A percentile compares a stretch with the other conserved stretches of the same genome.
Conservation (phyloP, 2,329 filamentous ascomycete species). For the Sclerotinia glacialis region DNA sequence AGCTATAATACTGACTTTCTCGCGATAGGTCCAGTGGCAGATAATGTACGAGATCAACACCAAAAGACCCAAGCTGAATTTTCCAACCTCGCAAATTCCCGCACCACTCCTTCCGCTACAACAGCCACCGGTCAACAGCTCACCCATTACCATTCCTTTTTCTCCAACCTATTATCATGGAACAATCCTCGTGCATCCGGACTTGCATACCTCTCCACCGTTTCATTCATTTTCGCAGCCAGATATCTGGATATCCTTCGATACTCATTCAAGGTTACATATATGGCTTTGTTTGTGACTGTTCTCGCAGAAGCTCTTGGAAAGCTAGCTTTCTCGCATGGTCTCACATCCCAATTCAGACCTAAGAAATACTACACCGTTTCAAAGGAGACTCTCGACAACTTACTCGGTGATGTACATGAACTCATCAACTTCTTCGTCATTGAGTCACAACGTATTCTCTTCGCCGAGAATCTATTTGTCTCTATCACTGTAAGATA, state of each 20-base stretch:
- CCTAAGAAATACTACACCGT: constrained; percentile 67
- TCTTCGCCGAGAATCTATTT: constrained; percentile 65
- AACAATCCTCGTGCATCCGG: constrained; percentile 64
- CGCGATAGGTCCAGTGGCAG: constrained; percentile 54
- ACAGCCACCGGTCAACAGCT: constrained; percentile 61
- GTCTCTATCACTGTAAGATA: constrained; percentile 57
- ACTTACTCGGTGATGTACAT: constrained; percentile 60
- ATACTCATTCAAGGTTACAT: constrained; percentile 64
- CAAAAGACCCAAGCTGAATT: constrained; percentile 56
- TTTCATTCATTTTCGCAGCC: constrained; percentile 59
- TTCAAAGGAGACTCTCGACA: constrained; percentile 59
- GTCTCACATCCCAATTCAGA: constrained; percentile 63
- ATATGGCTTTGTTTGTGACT: constrained; percentile 59
- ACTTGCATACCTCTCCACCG: constrained; percentile 59
- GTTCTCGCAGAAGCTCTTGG: constrained; percentile 60
- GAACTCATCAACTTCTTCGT: constrained; percentile 71
- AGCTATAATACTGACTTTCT: constrained; percentile 16
- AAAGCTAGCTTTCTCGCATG: constrained; percentile 59
- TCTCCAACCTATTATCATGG: constrained; percentile 67
- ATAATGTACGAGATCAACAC: constrained; percentile 56
- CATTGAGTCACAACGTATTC: constrained; percentile 65
- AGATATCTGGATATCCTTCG: constrained; percentile 65
- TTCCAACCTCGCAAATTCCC: constrained; percentile 56
- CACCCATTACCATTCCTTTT: constrained; percentile 70
- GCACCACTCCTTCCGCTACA: constrained; percentile 52